phyloP scores from a whole-genome alignment of 1,284 basidiomycete species.

The Austroboletus novae-zelandiae region DNA sequence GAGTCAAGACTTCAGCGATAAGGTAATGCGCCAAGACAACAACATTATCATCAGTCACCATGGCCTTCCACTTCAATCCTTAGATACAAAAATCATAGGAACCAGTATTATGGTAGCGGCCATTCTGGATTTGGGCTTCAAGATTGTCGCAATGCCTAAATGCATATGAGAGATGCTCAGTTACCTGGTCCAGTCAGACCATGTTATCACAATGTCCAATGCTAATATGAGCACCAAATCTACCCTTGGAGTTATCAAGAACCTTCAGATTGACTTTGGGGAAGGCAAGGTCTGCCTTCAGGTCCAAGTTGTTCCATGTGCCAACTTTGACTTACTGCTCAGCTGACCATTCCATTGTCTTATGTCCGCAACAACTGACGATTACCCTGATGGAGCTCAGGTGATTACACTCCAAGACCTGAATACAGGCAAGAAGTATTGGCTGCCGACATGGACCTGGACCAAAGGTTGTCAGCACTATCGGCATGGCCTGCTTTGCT shows the following conservation, averaged over 20 bases:
- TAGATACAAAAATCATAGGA: too few relatives aligned
- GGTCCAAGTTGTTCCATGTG: neutral
- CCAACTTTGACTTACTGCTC: constrained; percentile 5
- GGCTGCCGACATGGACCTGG: too few relatives aligned
- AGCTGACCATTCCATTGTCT: constrained; percentile 1
- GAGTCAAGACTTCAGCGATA: neutral
- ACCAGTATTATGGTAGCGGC: too few relatives aligned
- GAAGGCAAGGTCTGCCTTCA: neutral
- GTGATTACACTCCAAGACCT: neutral
- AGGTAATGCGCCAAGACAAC: neutral
- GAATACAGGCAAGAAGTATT: too few relatives aligned
- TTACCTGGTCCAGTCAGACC: neutral
- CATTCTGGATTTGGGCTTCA: neutral
- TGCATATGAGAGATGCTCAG: neutral
- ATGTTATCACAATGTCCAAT: neutral
- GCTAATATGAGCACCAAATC: neutral
- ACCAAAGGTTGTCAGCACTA: too few relatives aligned
- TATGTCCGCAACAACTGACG: neutral
- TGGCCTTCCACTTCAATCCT: too few relatives aligned
- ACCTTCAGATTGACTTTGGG: neutral
- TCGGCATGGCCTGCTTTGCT: too few relatives aligned
- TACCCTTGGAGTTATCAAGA: neutral
- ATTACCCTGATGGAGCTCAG: neutral
- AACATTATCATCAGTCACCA: too few relatives aligned
- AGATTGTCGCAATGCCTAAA: neutral